Base-by-base conservation (phyloP, 371 early-diverging fungal genomes). In the Rhizopus microsporus region DNA sequence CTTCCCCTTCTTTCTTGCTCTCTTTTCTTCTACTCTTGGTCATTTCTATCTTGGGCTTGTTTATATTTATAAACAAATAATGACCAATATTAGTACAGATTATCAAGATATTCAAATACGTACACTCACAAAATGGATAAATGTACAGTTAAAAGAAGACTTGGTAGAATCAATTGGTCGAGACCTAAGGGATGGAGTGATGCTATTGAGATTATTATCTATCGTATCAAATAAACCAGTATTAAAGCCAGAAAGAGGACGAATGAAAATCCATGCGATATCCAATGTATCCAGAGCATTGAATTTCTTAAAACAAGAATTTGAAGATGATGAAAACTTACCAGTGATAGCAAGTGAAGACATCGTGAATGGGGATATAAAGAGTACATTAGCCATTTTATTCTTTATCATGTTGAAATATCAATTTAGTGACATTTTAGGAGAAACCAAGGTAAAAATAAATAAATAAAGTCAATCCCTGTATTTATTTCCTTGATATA, bases 81-180 rank as follows among this genome's bases (percentile, higher is more conserved):
- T 55, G 50, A 59, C 10, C 56, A 44, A 71, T 57, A 68, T 78
- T n/a, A 61, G 71, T 34, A 60, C 68, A 29, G 75, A 73, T 32
- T 78, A 78, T 51, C 71, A 75, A 49, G 82, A 81, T 54, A 85
- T 88, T 8, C 92, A 93, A 69, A 85, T 82, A 55, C 85, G 86
- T 40, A 87, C 92, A 5, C 84, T 93, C 54, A 90, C 89, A 39
- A 87, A 87, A 49, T 93, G 94, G 94, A 83, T 89, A 61, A 93
- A 93, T 65, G 74, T 78, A 53, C 84, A 91, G 67, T 81, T 93
- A 23, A 65, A 75, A 52, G 64, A 79, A 57, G 71, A 73, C 52
- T 38, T 50, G 50, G 55, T 77, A 44, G 17, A 39, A 47, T 55
- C 70, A 46, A 80, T 84, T 48, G 82, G 84, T 31, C 73, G 63